Evolutionary conservation across 2,329 filamentous ascomycete genomes (phyloP).

Genomic region (Hawksworthiomyces lignivorus): DNA sequence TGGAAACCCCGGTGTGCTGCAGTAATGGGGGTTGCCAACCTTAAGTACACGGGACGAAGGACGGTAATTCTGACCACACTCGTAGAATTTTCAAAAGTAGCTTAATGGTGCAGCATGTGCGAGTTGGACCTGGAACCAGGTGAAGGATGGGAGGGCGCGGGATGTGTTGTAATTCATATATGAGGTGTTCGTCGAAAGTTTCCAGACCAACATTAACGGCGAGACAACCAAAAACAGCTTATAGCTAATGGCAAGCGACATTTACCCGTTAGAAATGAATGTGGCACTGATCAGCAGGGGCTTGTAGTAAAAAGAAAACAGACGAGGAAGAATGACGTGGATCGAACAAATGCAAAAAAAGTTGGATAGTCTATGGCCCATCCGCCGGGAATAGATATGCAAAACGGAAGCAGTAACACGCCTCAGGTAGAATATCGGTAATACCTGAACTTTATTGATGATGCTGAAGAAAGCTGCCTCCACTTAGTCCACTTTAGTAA

Average conservation of each 20-base stretch:
- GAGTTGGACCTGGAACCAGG: neutral
- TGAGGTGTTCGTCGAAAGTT: neutral
- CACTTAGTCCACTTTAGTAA: no score
- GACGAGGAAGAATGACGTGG: conserved; percentile 3
- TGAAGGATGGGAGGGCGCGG: neutral
- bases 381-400: neutral
- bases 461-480: no score
- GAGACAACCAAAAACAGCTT: neutral
- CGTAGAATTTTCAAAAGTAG: neutral
- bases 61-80: no score
- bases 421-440: conserved; percentile 2
- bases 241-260: conserved; percentile 14
- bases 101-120: neutral
- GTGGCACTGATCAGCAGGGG: neutral
- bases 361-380: no score
- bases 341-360: no score
- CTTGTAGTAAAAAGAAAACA: conserved; percentile 1
- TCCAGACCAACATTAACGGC: neutral
- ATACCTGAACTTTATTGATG: no score
- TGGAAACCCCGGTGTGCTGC: no score
- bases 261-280: conserved; percentile 22
- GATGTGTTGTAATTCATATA: neutral
- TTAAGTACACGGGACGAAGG: no score
- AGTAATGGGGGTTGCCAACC: no score
- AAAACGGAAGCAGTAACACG: conserved; percentile 1